Conservation (phyloP, 2,329 filamentous ascomycete species). For the Xylariaceae sp. region DNA sequence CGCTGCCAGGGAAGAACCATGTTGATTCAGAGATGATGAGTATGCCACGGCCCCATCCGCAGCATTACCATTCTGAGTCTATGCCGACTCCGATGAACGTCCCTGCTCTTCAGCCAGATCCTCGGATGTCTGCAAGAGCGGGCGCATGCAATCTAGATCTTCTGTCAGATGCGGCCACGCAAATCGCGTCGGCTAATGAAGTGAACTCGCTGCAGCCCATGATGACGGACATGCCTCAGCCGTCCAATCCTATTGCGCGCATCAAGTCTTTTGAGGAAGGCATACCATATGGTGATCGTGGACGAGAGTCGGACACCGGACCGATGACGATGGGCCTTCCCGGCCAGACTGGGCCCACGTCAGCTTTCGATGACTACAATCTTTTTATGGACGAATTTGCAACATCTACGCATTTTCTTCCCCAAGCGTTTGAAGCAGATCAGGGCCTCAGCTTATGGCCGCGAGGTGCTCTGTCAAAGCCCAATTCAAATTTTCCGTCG, state of each 20-base stretch:
- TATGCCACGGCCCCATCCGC: slow-evolving; percentile 36
- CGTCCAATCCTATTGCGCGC: slow-evolving; percentile 38
- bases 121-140: slow-evolving; percentile 41
- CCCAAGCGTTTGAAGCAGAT: slow-evolving; percentile 50
- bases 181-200: slow-evolving; percentile 49
- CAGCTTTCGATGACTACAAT: slow-evolving; percentile 51
- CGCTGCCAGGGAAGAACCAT: slow-evolving; percentile 44
- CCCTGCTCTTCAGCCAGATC: slow-evolving; percentile 41
- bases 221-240: slow-evolving; percentile 42
- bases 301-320: slow-evolving; percentile 41
- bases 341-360: slow-evolving; percentile 36
- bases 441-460: slow-evolving; percentile 50
- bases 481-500: slow-evolving; percentile 49
- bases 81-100: slow-evolving; percentile 36
- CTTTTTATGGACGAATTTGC: slow-evolving; percentile 55
- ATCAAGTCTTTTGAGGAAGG: slow-evolving; percentile 48
- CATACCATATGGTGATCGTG: slow-evolving; percentile 45
- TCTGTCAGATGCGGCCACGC: slow-evolving; percentile 53
- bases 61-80: slow-evolving; percentile 39
- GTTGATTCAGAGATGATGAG: slow-evolving; percentile 43
- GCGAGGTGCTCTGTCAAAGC: slow-evolving; percentile 42
- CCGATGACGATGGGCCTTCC: slow-evolving; percentile 39
- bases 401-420: slow-evolving; percentile 50
- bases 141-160: slow-evolving; percentile 54
- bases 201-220: slow-evolving; percentile 48